These are phyloP conservation scores for Rhytidiadelphus loreus DNA, from an alignment of 225 moss, liverwort and hornwort species.

Conservation along the genomic window DNA sequence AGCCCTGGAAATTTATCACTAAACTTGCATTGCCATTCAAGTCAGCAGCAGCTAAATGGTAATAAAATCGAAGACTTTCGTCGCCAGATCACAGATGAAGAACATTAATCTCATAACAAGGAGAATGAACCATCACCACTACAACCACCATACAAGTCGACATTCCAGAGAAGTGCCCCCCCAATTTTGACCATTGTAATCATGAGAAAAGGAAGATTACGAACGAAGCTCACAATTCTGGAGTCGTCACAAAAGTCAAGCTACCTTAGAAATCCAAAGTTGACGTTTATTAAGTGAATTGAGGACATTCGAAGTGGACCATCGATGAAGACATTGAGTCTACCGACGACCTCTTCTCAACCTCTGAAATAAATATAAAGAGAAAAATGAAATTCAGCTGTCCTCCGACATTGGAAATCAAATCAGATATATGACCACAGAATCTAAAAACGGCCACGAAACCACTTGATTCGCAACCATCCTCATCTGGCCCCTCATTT, in stretches of 20 bases:
- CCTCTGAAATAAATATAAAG: conserved; percentile 8
- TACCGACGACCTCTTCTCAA: neutral
- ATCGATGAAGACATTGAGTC: neutral
- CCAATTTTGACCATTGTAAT: neutral
- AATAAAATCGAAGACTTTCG: neutral
- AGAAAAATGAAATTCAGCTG: neutral
- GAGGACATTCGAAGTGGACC: neutral
- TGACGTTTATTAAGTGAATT: neutral
- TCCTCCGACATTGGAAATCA: neutral
- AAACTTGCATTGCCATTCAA: neutral
- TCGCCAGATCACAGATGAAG: neutral
- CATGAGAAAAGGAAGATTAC: neutral
- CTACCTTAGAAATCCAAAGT: neutral
- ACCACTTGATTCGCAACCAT: neutral
- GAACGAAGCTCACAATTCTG: neutral
- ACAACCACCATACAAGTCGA: no score
- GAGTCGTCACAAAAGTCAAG: neutral
- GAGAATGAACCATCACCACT: neutral
- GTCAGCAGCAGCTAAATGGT: no score
- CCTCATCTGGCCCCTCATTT: conserved; percentile 8
- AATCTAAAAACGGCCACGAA: neutral
- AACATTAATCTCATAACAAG: neutral
- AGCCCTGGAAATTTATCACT: neutral
- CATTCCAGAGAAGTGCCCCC: neutral
- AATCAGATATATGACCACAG: neutral